A percentile compares a stretch with the other conserved stretches of the same genome.
Evolutionary conservation across 2,329 filamentous ascomycete species (phyloP).

Genomic region (Scopulariopsis brevicaulis): DNA sequence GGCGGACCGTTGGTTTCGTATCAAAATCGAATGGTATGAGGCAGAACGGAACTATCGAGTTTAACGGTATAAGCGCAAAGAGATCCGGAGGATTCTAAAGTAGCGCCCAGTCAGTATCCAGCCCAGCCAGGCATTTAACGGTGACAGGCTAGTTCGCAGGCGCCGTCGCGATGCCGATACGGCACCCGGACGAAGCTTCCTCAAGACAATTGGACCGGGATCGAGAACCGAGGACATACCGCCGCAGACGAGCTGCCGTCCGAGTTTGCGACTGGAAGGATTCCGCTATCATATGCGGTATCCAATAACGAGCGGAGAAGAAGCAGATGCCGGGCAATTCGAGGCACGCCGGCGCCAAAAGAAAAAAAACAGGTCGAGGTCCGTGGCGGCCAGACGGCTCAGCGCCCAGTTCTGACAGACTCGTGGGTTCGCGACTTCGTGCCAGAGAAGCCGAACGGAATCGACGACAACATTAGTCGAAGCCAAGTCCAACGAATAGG

Average conservation of each 20-base stretch:
- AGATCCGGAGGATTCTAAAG: background rate
- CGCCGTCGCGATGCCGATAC: background rate
- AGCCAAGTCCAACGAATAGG: background rate
- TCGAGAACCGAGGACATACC: background rate
- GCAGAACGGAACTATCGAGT: background rate
- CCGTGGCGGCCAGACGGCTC: background rate
- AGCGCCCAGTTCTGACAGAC: background rate
- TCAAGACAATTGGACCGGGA: background rate
- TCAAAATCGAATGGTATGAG: background rate
- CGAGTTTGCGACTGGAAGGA: background rate
- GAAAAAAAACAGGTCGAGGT: background rate
- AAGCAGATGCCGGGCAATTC: background rate
- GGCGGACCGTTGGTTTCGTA: background rate
- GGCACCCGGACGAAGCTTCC: background rate
- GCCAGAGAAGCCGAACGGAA: background rate
- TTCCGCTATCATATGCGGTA: background rate
- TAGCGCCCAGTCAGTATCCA: background rate
- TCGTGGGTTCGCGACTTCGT: background rate
- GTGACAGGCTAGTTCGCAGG: background rate
- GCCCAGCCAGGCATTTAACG: background rate
- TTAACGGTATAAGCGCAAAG: background rate
- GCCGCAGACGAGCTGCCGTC: background rate
- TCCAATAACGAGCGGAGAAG: background rate
- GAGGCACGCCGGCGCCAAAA: background rate
- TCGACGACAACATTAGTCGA: background rate